Conservation (phyloP, 176 grass and related monocot species). For the Lolium rigidum region DNA sequence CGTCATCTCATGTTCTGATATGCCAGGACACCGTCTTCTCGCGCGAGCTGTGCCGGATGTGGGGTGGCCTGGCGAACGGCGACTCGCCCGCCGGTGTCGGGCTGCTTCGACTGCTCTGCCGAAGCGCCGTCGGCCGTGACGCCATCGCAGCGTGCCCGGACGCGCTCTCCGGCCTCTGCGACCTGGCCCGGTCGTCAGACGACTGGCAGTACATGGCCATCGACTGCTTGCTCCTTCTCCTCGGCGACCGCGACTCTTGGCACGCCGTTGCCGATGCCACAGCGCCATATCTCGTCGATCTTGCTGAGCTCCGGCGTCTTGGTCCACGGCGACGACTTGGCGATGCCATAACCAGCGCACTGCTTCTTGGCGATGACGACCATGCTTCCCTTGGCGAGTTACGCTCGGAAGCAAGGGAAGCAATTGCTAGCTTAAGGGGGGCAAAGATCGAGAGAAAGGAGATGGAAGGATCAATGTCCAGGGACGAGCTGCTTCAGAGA, state of each 20-base stretch:
- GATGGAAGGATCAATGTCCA: conserved; percentile 56
- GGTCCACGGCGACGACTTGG: conserved; percentile 71
- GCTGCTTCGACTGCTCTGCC: conserved; percentile 79
- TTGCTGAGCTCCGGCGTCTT: conserved; percentile 65
- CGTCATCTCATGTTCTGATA: conserved; percentile 60
- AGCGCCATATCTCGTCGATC: conserved; percentile 60
- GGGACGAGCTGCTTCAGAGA: conserved; percentile 47
- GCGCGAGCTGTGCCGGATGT: conserved; percentile 78
- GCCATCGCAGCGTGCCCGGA: conserved; percentile 59
- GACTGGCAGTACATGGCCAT: conserved; percentile 99
- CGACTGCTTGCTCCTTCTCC: conserved; percentile 89
- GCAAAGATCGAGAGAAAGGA: conserved; percentile 58
- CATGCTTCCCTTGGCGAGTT: not conserved
- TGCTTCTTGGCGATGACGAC: conserved; percentile 52
- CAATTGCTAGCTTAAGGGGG: conserved; percentile 51
- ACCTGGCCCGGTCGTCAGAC: conserved; percentile 77
- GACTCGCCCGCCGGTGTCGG: conserved; percentile 89
- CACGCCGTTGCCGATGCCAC: conserved; percentile 48
- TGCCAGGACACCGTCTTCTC: conserved; percentile 64
- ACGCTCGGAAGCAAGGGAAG: conserved; percentile 40
- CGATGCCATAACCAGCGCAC: conserved; percentile 59
- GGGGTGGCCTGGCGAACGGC: conserved; percentile 86
- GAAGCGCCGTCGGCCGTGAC: conserved; percentile 56
- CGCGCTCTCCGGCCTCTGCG: conserved; percentile 65
- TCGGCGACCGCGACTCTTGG: conserved; percentile 58